A percentile compares a stretch with the other conserved stretches of the same genome.
These are phyloP conservation scores for Xylariaceae sp. DNA, from an alignment of 2,329 filamentous ascomycete genomes.

Conservation along the genomic window DNA sequence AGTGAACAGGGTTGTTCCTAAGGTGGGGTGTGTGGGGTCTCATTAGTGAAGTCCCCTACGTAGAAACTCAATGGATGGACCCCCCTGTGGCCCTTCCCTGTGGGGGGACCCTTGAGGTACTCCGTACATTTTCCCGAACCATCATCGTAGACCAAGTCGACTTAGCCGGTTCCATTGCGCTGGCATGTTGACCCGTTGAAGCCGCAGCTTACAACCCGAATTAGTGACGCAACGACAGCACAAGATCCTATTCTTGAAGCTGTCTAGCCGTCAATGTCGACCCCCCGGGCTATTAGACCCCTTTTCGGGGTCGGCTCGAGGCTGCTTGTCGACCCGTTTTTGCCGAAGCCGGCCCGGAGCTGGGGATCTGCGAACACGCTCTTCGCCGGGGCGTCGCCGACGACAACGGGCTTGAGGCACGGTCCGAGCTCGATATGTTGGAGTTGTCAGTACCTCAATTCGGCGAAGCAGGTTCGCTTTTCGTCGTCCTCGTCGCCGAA, in stretches of 20 bases:
- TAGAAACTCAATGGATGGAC: too few species aligned
- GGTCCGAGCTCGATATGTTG: conserved; percentile 26
- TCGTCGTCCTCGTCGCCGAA: conserved; percentile 32
- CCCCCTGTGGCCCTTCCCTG: too few species aligned
- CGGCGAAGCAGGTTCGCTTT: conserved; percentile 23
- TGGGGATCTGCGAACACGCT: conserved; percentile 20
- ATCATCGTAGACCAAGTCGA: background rate
- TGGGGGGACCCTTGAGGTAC: too few species aligned
- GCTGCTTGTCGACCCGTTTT: conserved; percentile 27
- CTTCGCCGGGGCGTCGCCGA: conserved; percentile 11
- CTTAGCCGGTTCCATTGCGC: background rate
- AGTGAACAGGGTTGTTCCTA: too few species aligned
- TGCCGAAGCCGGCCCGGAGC: conserved; percentile 18
- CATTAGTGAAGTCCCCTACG: too few species aligned
- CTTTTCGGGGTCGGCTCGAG: conserved; percentile 27
- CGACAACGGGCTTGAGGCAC: conserved; percentile 2
- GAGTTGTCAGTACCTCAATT: conserved; percentile 25
- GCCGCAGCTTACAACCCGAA: background rate
- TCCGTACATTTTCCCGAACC: background rate
- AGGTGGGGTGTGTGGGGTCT: too few species aligned
- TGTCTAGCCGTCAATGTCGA: conserved; percentile 25
- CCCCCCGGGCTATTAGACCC: conserved; percentile 26
- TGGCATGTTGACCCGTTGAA: background rate
- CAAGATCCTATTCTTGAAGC: background rate
- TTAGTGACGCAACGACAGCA: background rate